phyloP scores from a whole-genome alignment of 345 rosid species.

The Lenwebbia sp. region DNA sequence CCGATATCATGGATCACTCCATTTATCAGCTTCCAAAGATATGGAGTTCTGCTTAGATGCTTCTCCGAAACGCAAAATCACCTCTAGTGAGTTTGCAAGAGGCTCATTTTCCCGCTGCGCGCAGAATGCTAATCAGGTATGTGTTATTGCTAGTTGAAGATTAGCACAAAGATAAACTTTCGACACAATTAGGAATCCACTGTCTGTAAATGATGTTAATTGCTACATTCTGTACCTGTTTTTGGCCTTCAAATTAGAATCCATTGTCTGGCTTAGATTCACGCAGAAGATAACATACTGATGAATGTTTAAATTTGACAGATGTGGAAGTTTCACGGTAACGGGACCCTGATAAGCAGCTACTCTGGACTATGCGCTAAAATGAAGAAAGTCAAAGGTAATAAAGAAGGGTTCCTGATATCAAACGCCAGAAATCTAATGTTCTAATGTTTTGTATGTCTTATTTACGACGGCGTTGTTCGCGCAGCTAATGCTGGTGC shows the following conservation, averaged over 20 bases:
- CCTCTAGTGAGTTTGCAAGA: constrained; percentile 47
- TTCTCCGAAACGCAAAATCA: constrained; percentile 49
- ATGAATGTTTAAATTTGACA: constrained; percentile 10
- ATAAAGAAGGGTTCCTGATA: not conserved
- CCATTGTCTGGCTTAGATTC: not conserved
- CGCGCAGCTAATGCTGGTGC: constrained; percentile 19
- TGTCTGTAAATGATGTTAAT: not conserved
- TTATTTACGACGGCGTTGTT: not conserved
- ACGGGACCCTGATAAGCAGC: constrained; percentile 56
- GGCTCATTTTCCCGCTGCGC: constrained; percentile 61
- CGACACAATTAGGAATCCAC: not conserved
- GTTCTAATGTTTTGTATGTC: too few relatives aligned
- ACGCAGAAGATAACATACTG: not conserved
- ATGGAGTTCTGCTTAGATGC: constrained; percentile 63
- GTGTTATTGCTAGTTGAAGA: not conserved
- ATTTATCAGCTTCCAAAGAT: constrained; percentile 36
- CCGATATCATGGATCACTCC: constrained; percentile 27
- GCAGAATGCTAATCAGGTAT: constrained; percentile 73
- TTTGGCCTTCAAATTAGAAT: not conserved
- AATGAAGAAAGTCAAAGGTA: constrained; percentile 43
- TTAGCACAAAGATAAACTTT: not conserved
- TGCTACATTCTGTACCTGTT: not conserved
- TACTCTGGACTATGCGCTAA: constrained; percentile 80
- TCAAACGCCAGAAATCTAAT: not conserved
- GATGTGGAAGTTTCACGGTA: constrained; percentile 67